Base-by-base conservation (phyloP, 177 flowering plant species). In the Vitis hybrid region DNA sequence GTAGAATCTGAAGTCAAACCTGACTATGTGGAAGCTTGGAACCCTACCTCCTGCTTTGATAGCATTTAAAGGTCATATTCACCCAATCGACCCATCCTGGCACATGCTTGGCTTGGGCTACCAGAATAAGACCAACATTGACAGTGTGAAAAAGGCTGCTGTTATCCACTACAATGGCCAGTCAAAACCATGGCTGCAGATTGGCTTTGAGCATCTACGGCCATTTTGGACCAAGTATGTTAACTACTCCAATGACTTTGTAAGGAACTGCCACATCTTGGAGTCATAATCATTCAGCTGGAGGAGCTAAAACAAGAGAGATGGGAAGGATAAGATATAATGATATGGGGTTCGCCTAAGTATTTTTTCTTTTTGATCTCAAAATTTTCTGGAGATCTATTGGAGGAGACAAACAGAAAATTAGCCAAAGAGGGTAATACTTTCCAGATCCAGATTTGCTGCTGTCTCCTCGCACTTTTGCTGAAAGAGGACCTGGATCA, bases 51-150 rank as follows among this genome's bases (percentile, higher is more conserved):
- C 99, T n/a, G 94, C 97, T 69, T 78, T 95, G 67, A 90, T 95
- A 60, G 98, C 99, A 51, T 95, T 95, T 69, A 86, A 67, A 73
- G 97, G 95, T 50, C 85, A 93, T 72, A 89, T 95, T 71, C 97
- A 88, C 39, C 86, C 97, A 8, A 93, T 95, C 52, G 98, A 95
- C 52, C 86, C 99, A 26, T 88, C 90, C 2, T 95, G 99, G 99
- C 99, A 95, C 81, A 74, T 95, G 94, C 93, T 95, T 57, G 99
- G 99, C n/a, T 81, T 95, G 83, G 99, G 99, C 9, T 95, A 95
- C 75, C 99, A 95, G 78, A 85, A 81, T 50, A 89, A 89, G 48
- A 93, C 98, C 45, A 81, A 79, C 56, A 63, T 90, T 21, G 98
- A 91, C 65, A 79, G 66, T 57, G 89, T 91, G 64, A 85, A 85